Percentiles rank a stretch among this genome's conserved stretches.
Evolutionary conservation across 2,329 filamentous ascomycete genomes (phyloP).

Genomic region (Fusarium metavorans): DNA sequence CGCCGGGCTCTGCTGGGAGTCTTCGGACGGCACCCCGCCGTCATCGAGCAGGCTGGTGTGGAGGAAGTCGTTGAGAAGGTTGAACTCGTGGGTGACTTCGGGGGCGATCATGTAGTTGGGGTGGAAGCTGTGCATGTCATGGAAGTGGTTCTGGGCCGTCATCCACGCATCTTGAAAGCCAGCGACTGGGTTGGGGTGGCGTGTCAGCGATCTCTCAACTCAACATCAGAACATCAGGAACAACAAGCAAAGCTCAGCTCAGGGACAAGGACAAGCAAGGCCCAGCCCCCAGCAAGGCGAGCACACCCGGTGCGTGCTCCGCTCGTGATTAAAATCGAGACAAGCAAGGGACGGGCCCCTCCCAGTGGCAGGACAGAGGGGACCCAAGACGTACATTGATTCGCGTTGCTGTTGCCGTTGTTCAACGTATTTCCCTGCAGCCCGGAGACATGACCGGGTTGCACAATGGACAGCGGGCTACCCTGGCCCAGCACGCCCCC

Average conservation of each 20-base stretch:
- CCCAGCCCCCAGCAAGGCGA: conserved; percentile 37
- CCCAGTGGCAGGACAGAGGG: conserved; percentile 35
- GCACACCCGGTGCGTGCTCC: conserved; percentile 30
- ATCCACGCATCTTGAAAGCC: conserved; percentile 88
- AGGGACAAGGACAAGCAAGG: conserved; percentile 19
- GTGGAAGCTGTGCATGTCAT: conserved; percentile 95
- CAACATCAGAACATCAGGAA: conserved; percentile 27
- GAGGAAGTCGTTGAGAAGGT: conserved; percentile 95
- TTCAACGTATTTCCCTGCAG: conserved; percentile 69
- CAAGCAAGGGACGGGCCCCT: conserved; percentile 34
- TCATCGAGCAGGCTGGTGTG: conserved; percentile 93
- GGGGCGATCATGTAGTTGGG: conserved; percentile 93
- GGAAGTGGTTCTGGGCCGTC: conserved; percentile 76
- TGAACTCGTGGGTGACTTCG: conserved; percentile 96
- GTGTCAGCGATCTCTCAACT: conserved; percentile 41
- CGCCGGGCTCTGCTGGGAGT: conserved; percentile 62
- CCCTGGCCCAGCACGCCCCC: conserved; percentile 60
- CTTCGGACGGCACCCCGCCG: conserved; percentile 76
- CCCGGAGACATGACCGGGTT: conserved; percentile 76
- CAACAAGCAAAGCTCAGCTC: conserved; percentile 10
- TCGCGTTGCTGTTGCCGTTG: conserved; percentile 70
- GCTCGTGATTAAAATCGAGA: conserved; percentile 39
- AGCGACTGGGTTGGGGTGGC: conserved; percentile 66
- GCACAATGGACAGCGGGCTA: conserved; percentile 75
- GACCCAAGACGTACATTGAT: conserved; percentile 75